These are phyloP conservation scores for Penicillium simplicissimum DNA, from an alignment of 495 filamentous ascomycete species.

Conservation along the genomic window DNA sequence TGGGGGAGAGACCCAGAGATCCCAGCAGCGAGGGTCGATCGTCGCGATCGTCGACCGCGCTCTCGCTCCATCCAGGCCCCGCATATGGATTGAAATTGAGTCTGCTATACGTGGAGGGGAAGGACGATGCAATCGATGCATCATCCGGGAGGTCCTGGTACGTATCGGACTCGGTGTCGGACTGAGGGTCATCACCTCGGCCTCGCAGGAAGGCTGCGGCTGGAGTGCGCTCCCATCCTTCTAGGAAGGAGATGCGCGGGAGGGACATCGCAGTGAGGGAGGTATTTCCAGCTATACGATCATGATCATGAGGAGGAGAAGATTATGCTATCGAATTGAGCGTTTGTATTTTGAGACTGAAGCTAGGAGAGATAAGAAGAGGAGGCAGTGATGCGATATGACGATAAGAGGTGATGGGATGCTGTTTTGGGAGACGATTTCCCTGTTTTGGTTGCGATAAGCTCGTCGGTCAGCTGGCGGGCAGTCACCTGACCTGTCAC, in stretches of 20 bases:
- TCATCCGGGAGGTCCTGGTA: conserved; percentile 40
- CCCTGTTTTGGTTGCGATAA: not conserved
- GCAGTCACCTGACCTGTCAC: not conserved
- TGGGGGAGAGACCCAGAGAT: conserved; percentile 23
- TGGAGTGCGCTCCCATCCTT: conserved; percentile 48
- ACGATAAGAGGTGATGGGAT: not conserved
- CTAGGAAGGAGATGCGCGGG: conserved; percentile 40
- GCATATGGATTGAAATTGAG: conserved; percentile 50
- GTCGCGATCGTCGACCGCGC: conserved; percentile 28
- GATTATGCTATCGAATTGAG: not conserved
- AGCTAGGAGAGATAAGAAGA: conserved; percentile 6
- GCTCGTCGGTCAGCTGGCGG: not conserved
- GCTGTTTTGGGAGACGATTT: not conserved
- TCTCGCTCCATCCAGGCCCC: conserved; percentile 43
- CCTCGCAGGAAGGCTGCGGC: conserved; percentile 32
- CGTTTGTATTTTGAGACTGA: not conserved
- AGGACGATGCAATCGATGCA: conserved; percentile 41
- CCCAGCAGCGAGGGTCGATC: conserved; percentile 33
- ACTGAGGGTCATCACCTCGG: conserved; percentile 22
- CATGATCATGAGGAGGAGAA: not conserved
- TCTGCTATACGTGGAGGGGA: conserved; percentile 43
- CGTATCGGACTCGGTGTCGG: conserved; percentile 32
- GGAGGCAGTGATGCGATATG: not conserved
- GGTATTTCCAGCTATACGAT: not conserved
- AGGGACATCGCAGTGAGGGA: conserved; percentile 30